Evolutionary conservation across 352 stramenopile genomes (phyloP), one percentile per base, ranked within the genome.

Genomic region (Elongisporangium anandrum): DNA sequence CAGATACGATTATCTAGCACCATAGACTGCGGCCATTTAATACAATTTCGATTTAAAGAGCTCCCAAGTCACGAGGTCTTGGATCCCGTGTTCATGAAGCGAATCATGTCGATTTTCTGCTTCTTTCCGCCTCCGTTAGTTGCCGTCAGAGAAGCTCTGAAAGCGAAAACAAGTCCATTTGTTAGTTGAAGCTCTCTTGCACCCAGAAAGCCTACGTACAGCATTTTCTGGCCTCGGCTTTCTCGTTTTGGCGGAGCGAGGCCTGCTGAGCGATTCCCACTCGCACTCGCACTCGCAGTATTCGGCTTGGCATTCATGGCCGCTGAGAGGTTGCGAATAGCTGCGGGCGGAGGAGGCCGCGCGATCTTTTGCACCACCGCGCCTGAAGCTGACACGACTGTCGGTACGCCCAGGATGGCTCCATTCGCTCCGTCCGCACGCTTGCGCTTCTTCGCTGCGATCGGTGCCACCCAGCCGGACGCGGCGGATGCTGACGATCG

Each of bases 51-150:
- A 34, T 34, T 34, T 8, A 16, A 45, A 5, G 26, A 38, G 26
- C 26, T 9, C 9, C 15, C 16, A 26, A 7, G 10, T 45, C 34
- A 45, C 34, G 34, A 45, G 34, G 56, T 29, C 48, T 70, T 63
- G 23, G 70, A 63, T 3, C 75, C 75, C 7, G 68, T 68, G 54
- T 63, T 87, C 83, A 90, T 90, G 55, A 92, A 92, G 49, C 85
- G 83, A 8, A 92, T 90, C 83, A 92, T 90, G 63, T 92, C 74
- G 55, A 92, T 73, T 52, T 80, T 89, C 62, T 88, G 90, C 0
- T 41, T 56, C 39, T 86, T 88, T 21, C 20, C 38, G 22, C 50
- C 22, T 45, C 7, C 57, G 16, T 29, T 61, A 23, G 52, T 66
- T 20, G 63, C 38, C 45, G 70, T 54, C 52, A 79, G 53, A 20